Evolutionary conservation across 2,329 filamentous ascomycete species (phyloP), one percentile per base, ranked within the genome.

Genomic region (Claviceps sp.): DNA sequence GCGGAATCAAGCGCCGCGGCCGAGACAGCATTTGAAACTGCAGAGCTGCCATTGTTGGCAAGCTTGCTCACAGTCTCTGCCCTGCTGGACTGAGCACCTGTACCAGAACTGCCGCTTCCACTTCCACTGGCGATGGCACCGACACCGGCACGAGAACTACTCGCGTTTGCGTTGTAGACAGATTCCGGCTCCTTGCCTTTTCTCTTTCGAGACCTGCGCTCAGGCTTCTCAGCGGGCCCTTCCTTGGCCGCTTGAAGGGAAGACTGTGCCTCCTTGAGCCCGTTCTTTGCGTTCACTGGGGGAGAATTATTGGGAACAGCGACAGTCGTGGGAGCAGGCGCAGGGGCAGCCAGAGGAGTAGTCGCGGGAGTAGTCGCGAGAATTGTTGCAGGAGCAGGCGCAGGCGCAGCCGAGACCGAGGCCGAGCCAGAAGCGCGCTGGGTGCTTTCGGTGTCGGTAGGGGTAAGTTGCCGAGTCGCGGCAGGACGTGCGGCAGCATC

Each of bases 171-270:
- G 54, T 75, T 75, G 36, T 70, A 64, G 52, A 67, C 62, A 50
- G 65, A 69, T 54, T 82, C 80, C 2, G 68, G 13, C 64, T 55
- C 55, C 68, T 65, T 53, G 54, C 75, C 78, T 73, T 88, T 91
- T 74, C 88, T 87, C 71, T 83, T 86, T 40, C 75, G 67, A 37
- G 69, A 63, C 60, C 78, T 80, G 61, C 77, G 77, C 60, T 88
- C 85, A 1, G 69, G 60, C 67, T 81, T 85, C 55, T 86, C 82
- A 1, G 68, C 57, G 49, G 65, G 63, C 22, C 61, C 64, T 53
- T 70, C 67, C 54, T 67, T 69, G 26, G 65, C 61, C 17, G 67
- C 63, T 53, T 66, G 66, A 23, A 61, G 61, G 34, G 69, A 65
- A 16, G 68, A 66, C 55, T 77, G 74, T 29, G 71, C 67, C 44